Evolutionary conservation across 2,329 filamentous ascomycete species (phyloP), one percentile per base, ranked within the genome.

Genomic region (Diplocarpon mali): DNA sequence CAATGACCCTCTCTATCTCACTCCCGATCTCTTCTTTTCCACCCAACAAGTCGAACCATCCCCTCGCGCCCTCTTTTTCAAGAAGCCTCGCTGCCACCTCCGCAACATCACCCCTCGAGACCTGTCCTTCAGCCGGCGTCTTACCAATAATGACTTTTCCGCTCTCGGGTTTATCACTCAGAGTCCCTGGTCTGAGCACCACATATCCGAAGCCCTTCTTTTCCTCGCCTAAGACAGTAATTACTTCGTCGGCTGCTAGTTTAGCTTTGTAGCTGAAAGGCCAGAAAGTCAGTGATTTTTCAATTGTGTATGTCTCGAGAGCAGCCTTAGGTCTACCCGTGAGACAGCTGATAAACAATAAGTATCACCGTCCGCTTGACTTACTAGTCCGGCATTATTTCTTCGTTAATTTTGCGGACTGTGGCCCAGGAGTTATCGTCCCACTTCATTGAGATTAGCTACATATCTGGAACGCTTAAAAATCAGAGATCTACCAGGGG

Each of bases 101-200:
- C 6, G 80, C 81, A 9, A 84, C 79, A 54, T 74, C 70, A 43
- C 71, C 75, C 6, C 80, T 68, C 46, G 71, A 72, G 38, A 73
- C 63, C 24, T 37, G 58, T 1, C 54, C 58, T 24, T 47, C 59
- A 35, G 64, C 52, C 48, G 58, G 58, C 13, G 67, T 66, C 53
- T 63, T 66, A 2, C 69, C 69, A 8, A 70, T 56, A 7, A 47
- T 52, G 8, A 71, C 59, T 39, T 52, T 66, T 8, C 67, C 69
- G 12, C 51, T 65, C 28, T 58, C 75, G 1, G 69, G 65, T 28
- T 73, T 69, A 35, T 71, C 62, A 5, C 67, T 71, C 53, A 80
- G 60, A 0, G 53, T 52, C 1, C 69, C 74, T 0, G 76, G 75
- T 1, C 76, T 69, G 40, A 81, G 64, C 56, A 67, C 62, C 53